Evolutionary conservation across 1,284 basidiomycete genomes (phyloP).

Genomic region (Papiliotrema laurentii): DNA sequence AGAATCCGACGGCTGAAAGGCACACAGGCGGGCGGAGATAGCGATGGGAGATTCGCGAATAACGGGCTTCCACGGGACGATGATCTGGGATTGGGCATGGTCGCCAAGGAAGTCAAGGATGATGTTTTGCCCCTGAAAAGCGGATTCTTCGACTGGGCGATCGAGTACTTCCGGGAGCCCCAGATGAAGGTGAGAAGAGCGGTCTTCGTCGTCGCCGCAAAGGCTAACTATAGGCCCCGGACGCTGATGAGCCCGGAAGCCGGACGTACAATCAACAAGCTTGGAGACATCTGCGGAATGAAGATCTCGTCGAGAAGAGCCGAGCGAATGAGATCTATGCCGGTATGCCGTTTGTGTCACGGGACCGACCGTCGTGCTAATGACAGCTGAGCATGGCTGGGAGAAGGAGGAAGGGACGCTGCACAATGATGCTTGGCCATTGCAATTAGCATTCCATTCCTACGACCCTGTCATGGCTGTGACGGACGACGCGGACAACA

Average conservation of each 20-base stretch:
- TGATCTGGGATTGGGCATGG: conserved; percentile 48
- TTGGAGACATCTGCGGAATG: conserved; percentile 90
- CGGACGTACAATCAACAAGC: conserved; percentile 91
- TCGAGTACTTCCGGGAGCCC: conserved; percentile 96
- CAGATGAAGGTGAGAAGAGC: conserved; percentile 78
- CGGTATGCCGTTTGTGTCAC: conserved; percentile 60
- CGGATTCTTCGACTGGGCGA: conserved; percentile 91
- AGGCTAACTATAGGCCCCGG: conserved; percentile 63
- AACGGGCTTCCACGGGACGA: conserved; percentile 37
- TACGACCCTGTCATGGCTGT: conserved; percentile 86
- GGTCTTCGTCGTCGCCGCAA: too few species aligned
- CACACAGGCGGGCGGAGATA: conserved; percentile 42
- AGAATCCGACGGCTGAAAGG: conserved; percentile 59
- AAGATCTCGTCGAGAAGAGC: conserved; percentile 68
- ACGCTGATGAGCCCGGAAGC: conserved; percentile 92
- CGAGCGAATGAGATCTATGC: conserved; percentile 59
- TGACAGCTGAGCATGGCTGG: conserved; percentile 62
- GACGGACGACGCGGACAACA: conserved; percentile 78
- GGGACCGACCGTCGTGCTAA: background rate
- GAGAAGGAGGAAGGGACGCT: conserved; percentile 72
- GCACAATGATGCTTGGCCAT: conserved; percentile 64
- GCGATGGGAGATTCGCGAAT: conserved; percentile 34
- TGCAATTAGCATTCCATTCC: conserved; percentile 82
- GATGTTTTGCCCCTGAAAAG: conserved; percentile 78
- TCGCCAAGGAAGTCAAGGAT: conserved; percentile 49